Base-by-base conservation (phyloP, 768 basidiomycete species). In the Hericium alpestre region DNA sequence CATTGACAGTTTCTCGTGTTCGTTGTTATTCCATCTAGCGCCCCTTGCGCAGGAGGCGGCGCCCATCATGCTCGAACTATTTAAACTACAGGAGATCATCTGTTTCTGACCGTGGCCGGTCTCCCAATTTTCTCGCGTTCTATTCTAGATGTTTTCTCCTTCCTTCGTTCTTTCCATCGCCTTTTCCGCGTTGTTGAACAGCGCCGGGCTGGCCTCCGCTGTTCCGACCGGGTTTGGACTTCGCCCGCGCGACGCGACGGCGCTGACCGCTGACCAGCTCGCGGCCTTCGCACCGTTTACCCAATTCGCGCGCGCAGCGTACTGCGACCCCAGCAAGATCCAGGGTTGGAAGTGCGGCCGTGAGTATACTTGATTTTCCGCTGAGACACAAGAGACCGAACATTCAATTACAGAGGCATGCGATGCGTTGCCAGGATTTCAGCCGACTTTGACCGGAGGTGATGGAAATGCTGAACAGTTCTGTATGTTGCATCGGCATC, bases 381-480 rank as follows among this genome's bases (percentile, higher is more conserved):
- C 27, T 38, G 25, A 9, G 0, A 9, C 2, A 51, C 25, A 22
- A 54, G 15, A 54, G 53, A 38, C 57, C 20, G 5, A 55, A 32
- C 32, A 27, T 37, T 27, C 37, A 22, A 2, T 38, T 54, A 20
- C 55, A 74, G 77, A 65, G 57, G 76, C 77, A 9, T 79, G 77
- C 61, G 56, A 61, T 16, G 72, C 74, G 9, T 58, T 73, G 23
- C 63, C 75, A 5, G 75, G 66, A 11, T 79, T 79, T 61, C 62
- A 72, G 55, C 64, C 71, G 3, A 71, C 73, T 18, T 37, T 66
- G 48, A 67, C 72, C n/a, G 81, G 80, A 13, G 81, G 82, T 0
- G 74, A 82, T 61, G 80, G 78, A 2, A 65, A 74, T 23, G 66
- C 47, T 11, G 64, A 74, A n/a, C 80, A 81, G 59, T 72, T 72